Evolutionary conservation across 2,329 filamentous ascomycete genomes (phyloP).

Genomic region (Thelonectria rubi): DNA sequence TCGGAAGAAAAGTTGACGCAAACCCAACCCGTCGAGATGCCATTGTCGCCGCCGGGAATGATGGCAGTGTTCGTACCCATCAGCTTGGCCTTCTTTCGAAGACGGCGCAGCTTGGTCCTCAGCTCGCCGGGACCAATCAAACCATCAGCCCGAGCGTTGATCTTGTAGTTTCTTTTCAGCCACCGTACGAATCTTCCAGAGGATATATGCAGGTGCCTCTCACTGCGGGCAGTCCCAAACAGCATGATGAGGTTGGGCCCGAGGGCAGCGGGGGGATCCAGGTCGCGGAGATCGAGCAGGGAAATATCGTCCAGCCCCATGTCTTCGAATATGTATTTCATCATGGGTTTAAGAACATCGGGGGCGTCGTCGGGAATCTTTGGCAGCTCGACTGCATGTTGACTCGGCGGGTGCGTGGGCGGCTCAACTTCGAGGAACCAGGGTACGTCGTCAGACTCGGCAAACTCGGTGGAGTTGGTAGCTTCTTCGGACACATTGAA

Average conservation of each 20-base stretch:
- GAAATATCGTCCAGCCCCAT: conserved; percentile 85
- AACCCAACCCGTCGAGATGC: conserved; percentile 93
- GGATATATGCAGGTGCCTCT: conserved; percentile 91
- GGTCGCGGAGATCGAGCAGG: conserved; percentile 81
- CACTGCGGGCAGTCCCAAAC: conserved; percentile 87
- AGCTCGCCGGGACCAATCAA: conserved; percentile 89
- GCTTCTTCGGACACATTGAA: conserved; percentile 30
- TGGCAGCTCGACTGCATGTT: conserved; percentile 60
- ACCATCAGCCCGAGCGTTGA: conserved; percentile 84
- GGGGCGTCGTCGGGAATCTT: conserved; percentile 74
- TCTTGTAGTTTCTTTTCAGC: conserved; percentile 76
- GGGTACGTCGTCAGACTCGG: conserved; percentile 56
- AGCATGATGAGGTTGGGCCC: conserved; percentile 93
- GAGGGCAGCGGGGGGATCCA: conserved; percentile 87
- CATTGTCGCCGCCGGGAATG: conserved; percentile 76
- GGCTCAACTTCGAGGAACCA: conserved; percentile 89
- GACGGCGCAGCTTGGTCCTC: conserved; percentile 83
- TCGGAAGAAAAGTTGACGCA: conserved; percentile 88
- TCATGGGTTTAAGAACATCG: conserved; percentile 72
- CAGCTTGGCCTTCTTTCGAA: conserved; percentile 82
- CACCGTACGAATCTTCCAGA: conserved; percentile 90
- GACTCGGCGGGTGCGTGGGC: conserved; percentile 59
- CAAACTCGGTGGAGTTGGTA: conserved; percentile 46
- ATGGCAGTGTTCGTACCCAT: conserved; percentile 76
- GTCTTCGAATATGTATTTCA: conserved; percentile 83